A percentile compares a stretch with the other conserved stretches of the same genome.
Conservation (phyloP, 106 monocot genomes). For the Acorus calamus region DNA sequence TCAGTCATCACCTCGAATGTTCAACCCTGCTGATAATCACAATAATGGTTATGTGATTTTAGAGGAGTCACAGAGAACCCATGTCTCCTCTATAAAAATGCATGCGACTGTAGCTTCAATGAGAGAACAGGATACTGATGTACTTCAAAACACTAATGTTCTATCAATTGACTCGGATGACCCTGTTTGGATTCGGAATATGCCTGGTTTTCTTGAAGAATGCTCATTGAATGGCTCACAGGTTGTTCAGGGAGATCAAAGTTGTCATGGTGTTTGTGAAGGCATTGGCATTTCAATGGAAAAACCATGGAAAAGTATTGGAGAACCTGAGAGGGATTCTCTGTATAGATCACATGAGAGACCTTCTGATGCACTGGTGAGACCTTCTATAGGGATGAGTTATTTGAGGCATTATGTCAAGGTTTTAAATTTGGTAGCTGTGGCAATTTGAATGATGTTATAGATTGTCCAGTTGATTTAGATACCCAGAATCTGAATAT, state of each 20-base stretch:
- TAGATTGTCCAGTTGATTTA: not conserved
- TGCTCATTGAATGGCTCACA: constrained; percentile 9
- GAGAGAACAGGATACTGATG: constrained; percentile 10
- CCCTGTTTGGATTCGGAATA: not conserved
- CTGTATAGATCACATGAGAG: not conserved
- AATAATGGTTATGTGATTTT: not conserved
- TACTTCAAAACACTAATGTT: constrained; percentile 7
- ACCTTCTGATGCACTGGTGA: constrained; percentile 5
- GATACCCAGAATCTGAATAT: constrained; percentile 10
- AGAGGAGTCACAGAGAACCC: constrained; percentile 1
- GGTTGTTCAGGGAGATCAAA: constrained; percentile 5
- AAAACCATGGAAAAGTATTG: not conserved
- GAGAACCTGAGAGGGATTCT: constrained; percentile 2
- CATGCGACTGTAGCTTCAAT: constrained; percentile 3
- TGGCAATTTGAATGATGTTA: constrained; percentile 14
- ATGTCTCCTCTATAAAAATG: not conserved
- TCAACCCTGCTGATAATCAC: constrained; percentile 6
- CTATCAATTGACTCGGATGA: constrained; percentile 3
- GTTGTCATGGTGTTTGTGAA: constrained; percentile 2
- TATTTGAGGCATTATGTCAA: constrained; percentile 63
- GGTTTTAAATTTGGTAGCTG: constrained; percentile 14
- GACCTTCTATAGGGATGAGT: constrained; percentile 26
- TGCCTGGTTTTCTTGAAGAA: constrained; percentile 3
- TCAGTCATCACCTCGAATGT: constrained; percentile 2
- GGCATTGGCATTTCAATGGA: constrained; percentile 1